Conservation (phyloP, 108 stramenopile species). For the Nitzschia sp. region DNA sequence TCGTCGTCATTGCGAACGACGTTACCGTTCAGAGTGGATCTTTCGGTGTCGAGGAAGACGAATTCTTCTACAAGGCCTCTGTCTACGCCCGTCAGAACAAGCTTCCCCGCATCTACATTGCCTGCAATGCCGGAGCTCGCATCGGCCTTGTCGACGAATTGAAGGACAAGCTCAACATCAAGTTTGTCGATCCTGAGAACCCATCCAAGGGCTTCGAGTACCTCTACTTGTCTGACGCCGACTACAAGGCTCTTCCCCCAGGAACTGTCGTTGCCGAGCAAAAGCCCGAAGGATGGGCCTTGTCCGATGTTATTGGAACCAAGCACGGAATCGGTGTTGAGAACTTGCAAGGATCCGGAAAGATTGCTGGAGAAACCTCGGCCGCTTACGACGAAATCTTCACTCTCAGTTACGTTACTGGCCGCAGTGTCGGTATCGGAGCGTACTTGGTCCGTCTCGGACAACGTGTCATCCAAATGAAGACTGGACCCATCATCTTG, state of each 20-base stretch:
- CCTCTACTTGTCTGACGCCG: constrained; percentile 92
- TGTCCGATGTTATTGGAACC: constrained; percentile 94
- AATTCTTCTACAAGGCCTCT: constrained; percentile 92
- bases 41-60: constrained; percentile 96
- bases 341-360: constrained; percentile 96
- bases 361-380: constrained; percentile 98
- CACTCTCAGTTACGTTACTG: constrained; percentile 96
- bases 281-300: constrained; percentile 86
- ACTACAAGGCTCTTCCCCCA: constrained; percentile 88
- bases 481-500: constrained; percentile 91
- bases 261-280: constrained; percentile 88
- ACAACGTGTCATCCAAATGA: constrained; percentile 93
- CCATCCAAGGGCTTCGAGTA: constrained; percentile 96
- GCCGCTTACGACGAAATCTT: constrained; percentile 96
- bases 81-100: constrained; percentile 89
- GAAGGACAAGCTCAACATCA: constrained; percentile 94
- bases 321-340: constrained; percentile 97
- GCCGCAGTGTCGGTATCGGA: constrained; percentile 95
- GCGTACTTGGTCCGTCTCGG: constrained; percentile 93
- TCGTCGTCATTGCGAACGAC: constrained; percentile 97
- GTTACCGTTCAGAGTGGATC: constrained; percentile 98
- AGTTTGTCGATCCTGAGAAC: constrained; percentile 85
- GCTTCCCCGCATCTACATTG: constrained; percentile 94
- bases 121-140: constrained; percentile 96
- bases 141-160: constrained; percentile 98